Evolutionary conservation across 2,329 filamentous ascomycete genomes (phyloP).

Genomic region (Dactylellina parvicollis): DNA sequence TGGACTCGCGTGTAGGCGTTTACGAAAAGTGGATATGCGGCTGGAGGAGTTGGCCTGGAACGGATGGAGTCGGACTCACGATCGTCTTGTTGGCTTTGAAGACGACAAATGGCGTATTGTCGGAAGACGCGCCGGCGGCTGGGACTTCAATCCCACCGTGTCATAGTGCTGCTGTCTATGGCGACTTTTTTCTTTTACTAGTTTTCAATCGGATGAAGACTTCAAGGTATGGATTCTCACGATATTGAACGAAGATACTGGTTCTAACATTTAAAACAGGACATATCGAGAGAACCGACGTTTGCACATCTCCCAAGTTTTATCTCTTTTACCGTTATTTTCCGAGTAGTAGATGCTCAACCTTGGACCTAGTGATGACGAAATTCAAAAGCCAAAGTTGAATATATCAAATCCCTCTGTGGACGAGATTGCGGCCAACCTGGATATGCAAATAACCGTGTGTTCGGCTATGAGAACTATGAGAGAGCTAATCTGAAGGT

Average conservation of each 20-base stretch:
- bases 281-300: background rate
- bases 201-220: constrained; percentile 54
- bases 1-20: constrained; percentile 37
- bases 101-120: constrained; percentile 39
- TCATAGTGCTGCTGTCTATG: constrained; percentile 46
- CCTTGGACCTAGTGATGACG: constrained; percentile 48
- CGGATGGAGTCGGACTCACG: constrained; percentile 24
- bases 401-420: constrained; percentile 37
- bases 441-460: constrained; percentile 41
- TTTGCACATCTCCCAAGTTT: constrained; percentile 16
- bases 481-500: constrained; percentile 55
- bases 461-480: constrained; percentile 52
- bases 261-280: too few species aligned
- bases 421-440: constrained; percentile 45
- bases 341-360: constrained; percentile 25
- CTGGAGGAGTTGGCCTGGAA: constrained; percentile 3
- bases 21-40: constrained; percentile 4
- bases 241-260: too few species aligned
- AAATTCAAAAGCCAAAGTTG: constrained; percentile 52
- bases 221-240: constrained; percentile 31
- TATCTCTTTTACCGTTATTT: constrained; percentile 5
- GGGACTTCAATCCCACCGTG: constrained; percentile 23
- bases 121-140: constrained; percentile 47
- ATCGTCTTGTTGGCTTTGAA: constrained; percentile 32
- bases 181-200: constrained; percentile 33